Evolutionary conservation across 306 rosid species (phyloP).

Genomic region (Alnus rubra): DNA sequence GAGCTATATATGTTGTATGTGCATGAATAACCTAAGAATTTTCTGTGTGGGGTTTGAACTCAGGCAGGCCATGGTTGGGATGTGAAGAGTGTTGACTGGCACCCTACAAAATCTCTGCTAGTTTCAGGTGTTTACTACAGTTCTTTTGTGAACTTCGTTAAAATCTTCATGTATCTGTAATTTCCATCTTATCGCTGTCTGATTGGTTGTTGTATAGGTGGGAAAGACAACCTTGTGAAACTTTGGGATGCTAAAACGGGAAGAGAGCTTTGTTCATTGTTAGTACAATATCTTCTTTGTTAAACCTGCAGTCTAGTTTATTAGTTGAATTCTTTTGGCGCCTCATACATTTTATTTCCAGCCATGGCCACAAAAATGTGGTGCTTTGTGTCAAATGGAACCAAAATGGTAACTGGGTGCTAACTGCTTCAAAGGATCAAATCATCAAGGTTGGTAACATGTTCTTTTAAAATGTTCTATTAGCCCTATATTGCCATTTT

Average conservation of each 20-base stretch:
- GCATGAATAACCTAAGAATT: slow-evolving; percentile 46
- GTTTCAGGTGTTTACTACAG: slow-evolving; percentile 71
- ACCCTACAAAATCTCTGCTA: slow-evolving; percentile 89
- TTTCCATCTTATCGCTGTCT: slow-evolving; percentile 23
- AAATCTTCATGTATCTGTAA: slow-evolving; percentile 10
- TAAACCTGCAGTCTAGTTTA: slow-evolving; percentile 16
- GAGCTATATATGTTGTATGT: slow-evolving; percentile 12
- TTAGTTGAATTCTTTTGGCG: slow-evolving; percentile 12
- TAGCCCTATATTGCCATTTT: slow-evolving; percentile 2
- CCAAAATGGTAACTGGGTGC: slow-evolving; percentile 88
- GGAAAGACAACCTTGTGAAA: slow-evolving; percentile 94
- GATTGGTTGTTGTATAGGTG: slow-evolving; percentile 54
- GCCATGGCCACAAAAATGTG: slow-evolving; percentile 94
- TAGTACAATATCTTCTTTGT: slow-evolving; percentile 43
- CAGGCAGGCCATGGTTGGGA: slow-evolving; percentile 99
- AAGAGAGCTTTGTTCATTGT: slow-evolving; percentile 91
- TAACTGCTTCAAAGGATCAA: slow-evolving; percentile 94
- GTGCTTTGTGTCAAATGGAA: slow-evolving; percentile 92
- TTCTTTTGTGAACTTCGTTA: slow-evolving; percentile 25
- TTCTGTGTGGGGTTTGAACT: slow-evolving; percentile 63
- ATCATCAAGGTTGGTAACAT: slow-evolving; percentile 63
- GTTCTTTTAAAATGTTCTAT: background rate
- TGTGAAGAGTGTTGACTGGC: slow-evolving; percentile 99
- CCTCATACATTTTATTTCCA: slow-evolving; percentile 45
- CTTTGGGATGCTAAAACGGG: slow-evolving; percentile 98